Evolutionary conservation across 2,329 filamentous ascomycete genomes (phyloP), one percentile per base, ranked within the genome.

Genomic region (Fusarium illudens): DNA sequence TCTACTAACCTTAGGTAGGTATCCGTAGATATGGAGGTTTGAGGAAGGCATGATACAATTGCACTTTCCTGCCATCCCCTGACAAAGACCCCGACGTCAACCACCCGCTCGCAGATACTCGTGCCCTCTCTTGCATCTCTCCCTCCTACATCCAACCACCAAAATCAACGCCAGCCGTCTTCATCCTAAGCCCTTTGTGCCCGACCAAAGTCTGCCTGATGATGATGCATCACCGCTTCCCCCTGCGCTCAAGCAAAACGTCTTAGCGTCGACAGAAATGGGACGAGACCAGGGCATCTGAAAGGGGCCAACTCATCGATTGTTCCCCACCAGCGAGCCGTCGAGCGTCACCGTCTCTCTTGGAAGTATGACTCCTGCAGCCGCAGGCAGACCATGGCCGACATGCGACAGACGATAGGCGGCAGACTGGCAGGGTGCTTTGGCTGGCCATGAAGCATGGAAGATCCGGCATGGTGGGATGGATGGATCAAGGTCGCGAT

Each of bases 231-330:
- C 71, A 67, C 68, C 66, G 70, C 71, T 65, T 70, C 71, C 68
- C 61, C 70, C 54, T 68, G 61, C 57, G 63, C 64, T 73, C 59
- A 60, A 69, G 67, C 49, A 70, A 70, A 57, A 62, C 63, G 65
- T 49, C 67, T 63, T 74, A 74, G 72, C 72, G 72, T 65, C 66
- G 56, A 71, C 57, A n/a, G 53, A 33, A 62, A 72, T 73, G 70
- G 71, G 66, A 72, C 70, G 68, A 74, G 72, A 72, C 67, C 72
- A 72, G 72, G 72, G 67, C 68, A 62, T 62, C 61, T 61, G 58
- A 72, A 66, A 73, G 72, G 72, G 68, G 72, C 72, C 72, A 74
- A 55, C 72, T 74, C 72, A 74, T 74, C 70, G 62, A 68, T 72
- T 48, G 62, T 72, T 72, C 72, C 65, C 72, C 72, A 74, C 72